Base-by-base conservation (phyloP, 2,329 filamentous ascomycete species). In the Sporothrix euskadiensis region DNA sequence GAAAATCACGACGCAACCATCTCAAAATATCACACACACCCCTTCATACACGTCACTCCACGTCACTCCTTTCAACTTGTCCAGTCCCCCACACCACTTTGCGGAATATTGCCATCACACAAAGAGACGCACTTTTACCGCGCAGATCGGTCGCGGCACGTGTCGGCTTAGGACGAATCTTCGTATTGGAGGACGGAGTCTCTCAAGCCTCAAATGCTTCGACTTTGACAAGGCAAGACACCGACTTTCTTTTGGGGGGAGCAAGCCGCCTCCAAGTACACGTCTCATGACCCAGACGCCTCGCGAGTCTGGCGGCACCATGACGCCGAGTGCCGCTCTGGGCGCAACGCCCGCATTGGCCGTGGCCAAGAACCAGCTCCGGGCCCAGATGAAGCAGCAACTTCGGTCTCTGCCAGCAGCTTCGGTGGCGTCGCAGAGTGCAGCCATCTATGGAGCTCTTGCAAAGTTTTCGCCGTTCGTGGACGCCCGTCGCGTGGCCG, bases 341-440 rank as follows among this genome's bases (percentile, higher is more conserved):
- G 61, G 61, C 19, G 41, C 69, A 75, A 90, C 89, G 86, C 83
- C 87, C 63, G 83, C 88, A 70, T 82, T 94, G 72, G 86, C 86
- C 76, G 85, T 87, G 73, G 90, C 92, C 61, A 97, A 97, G 83
- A 90, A 91, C 80, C 90, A 93, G 78, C 84, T 97, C 75, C 88
- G 94, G 73, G 85, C 85, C 75, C 83, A 87, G 71, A 91, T 97
- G 83, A 94, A 91, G 79, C 83, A 87, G 76, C 86, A 85, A 44
- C 86, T 97, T 26, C 85, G 88, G 26, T 81, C 80, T 8, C 80
- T 97, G 66, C 82, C 89, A 1, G 83, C 86, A n/a, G 88, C 92
- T 32, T 86, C 88, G 16, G 84, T 94, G 72, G 80, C 83, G 72
- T 80, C 82, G 59, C 94, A 97, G 84, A 96, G 94, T 78, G 82